A percentile compares a stretch with the other conserved stretches of the same genome.
Conservation (phyloP, 495 filamentous ascomycete genomes). For the Tuber calosporum region DNA sequence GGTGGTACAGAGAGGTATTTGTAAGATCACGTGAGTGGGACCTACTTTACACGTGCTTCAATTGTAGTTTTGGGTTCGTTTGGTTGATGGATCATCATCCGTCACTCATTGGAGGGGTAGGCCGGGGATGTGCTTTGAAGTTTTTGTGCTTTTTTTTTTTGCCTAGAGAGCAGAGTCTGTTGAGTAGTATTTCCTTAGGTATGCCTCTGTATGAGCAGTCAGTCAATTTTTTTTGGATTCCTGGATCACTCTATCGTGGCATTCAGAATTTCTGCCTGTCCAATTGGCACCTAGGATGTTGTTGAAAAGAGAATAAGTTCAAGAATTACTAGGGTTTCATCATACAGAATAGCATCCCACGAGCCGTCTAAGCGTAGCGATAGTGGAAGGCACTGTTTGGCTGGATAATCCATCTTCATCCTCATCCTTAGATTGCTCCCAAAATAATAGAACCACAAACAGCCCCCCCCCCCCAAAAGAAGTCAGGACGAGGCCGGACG, state of each 20-base stretch:
- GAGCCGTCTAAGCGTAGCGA: neutral
- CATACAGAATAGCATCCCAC: neutral
- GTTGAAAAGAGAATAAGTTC: neutral
- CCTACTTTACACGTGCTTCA: no score
- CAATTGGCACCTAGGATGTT: no score
- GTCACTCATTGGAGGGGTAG: neutral
- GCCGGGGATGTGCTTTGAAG: neutral
- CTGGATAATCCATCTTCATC: neutral
- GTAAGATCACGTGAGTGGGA: neutral
- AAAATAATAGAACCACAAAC: neutral
- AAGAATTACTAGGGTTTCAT: neutral
- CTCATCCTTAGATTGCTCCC: neutral
- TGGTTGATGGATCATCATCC: neutral
- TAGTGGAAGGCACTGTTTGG: neutral
- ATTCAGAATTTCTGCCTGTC: neutral
- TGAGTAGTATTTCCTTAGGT: neutral
- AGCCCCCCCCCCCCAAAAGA: neutral
- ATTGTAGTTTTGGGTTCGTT: neutral
- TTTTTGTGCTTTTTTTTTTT: neutral
- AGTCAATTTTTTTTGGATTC: neutral
- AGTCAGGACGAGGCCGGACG: neutral
- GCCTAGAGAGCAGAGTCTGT: neutral
- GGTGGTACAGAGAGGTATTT: neutral
- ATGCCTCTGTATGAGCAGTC: neutral
- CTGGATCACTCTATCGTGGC: neutral